These are phyloP conservation scores for Penicillium sp. DNA, from an alignment of 2,329 filamentous ascomycete genomes.

Conservation along the genomic window DNA sequence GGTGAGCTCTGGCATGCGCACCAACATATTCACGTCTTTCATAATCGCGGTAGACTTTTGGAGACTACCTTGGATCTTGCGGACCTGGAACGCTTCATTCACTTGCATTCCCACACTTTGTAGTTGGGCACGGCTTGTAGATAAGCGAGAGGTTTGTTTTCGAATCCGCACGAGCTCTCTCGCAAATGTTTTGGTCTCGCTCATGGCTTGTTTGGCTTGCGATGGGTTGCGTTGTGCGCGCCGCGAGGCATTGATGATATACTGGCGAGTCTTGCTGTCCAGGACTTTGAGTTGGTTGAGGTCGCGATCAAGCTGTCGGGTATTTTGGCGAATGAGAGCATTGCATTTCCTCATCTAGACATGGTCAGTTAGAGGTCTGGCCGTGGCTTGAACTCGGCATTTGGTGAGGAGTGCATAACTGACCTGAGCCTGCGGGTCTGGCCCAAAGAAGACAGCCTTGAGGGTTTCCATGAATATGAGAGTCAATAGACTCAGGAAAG, in stretches of 20 bases:
- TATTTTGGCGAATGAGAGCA: conserved; percentile 81
- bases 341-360: conserved; percentile 92
- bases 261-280: conserved; percentile 80
- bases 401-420: conserved; percentile 26
- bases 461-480: conserved; percentile 78
- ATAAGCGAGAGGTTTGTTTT: conserved; percentile 71
- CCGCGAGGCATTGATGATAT: conserved; percentile 80
- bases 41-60: conserved; percentile 86
- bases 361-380: conserved; percentile 18
- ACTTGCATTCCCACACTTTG: conserved; percentile 96
- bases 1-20: conserved; percentile 82
- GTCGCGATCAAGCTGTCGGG: conserved; percentile 92
- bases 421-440: conserved; percentile 92
- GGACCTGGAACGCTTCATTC: conserved; percentile 90
- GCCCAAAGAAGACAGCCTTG: conserved; percentile 83
- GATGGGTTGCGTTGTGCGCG: conserved; percentile 79
- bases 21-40: conserved; percentile 90
- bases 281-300: conserved; percentile 76
- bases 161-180: conserved; percentile 83
- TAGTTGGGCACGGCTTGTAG: conserved; percentile 88
- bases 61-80: conserved; percentile 94
- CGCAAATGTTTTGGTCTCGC: conserved; percentile 86
- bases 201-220: conserved; percentile 75
- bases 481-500: not conserved
- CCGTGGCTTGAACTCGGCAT: not conserved